Percentiles rank a stretch among this genome's conserved stretches.
These are phyloP conservation scores for Gossypium anomalum DNA, from an alignment of 345 rosid genomes.

Conservation along the genomic window DNA sequence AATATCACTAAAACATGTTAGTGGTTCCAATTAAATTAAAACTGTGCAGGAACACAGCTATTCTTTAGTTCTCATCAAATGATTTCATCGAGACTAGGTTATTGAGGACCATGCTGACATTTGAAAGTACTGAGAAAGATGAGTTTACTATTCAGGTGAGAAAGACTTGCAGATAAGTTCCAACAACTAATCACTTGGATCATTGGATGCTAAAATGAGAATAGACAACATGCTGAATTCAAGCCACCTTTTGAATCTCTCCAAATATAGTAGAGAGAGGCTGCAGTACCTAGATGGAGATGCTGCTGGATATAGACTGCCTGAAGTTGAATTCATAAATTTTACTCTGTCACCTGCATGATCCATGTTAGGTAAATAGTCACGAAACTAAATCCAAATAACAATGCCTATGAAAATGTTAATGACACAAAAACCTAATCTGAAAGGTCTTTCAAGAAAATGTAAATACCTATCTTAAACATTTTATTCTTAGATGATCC, in stretches of 20 bases:
- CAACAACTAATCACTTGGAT: background rate
- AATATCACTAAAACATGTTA: background rate
- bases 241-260: slow-evolving; percentile 3
- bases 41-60: background rate
- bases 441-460: slow-evolving; percentile 8
- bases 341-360: slow-evolving; percentile 75
- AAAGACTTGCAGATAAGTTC: background rate
- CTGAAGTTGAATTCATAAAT: slow-evolving; percentile 41
- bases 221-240: background rate
- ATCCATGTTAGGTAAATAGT: slow-evolving; percentile 21
- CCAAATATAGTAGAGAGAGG: slow-evolving; percentile 3
- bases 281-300: slow-evolving; percentile 56
- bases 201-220: slow-evolving; percentile 8
- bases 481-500: slow-evolving; percentile 44
- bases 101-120: background rate
- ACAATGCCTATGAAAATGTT: background rate
- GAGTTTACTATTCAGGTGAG: background rate
- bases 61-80: slow-evolving; percentile 1
- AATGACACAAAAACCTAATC: background rate
- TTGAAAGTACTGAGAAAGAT: background rate
- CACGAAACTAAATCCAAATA: slow-evolving; percentile 16
- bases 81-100: background rate
- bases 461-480: slow-evolving; percentile 59
- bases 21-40: background rate
- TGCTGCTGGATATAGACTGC: slow-evolving; percentile 42